Base-by-base conservation (phyloP, 2,329 filamentous ascomycete genomes). In the Aspergillus felis region DNA sequence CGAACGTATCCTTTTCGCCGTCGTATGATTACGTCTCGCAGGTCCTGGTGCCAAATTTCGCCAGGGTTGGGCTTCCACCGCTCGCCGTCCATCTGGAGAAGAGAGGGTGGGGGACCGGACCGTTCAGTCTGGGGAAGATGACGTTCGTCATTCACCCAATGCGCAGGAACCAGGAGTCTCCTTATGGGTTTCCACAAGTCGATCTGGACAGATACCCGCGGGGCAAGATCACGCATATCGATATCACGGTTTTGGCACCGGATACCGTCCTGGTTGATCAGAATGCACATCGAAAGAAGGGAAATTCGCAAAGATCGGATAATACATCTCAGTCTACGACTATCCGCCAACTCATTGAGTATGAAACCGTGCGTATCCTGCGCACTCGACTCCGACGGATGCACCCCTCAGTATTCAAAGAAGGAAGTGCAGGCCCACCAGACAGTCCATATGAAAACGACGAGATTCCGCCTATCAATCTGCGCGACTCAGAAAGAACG, bases 11-110 rank as follows among this genome's bases (percentile, higher is more conserved):
- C 1, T 77, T 74, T 32, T 80, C 81, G 0, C 83, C 83, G 7
- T 83, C 81, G 2, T 78, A 77, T 64, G 84, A 87, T 51, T 86
- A 86, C 62, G 71, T 83, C 9, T 59, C 71, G 2, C 79, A 85
- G 63, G 83, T 86, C 3, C 74, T 87, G 5, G 64, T 82, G 2
- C 84, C 84, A 0, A 82, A 80, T 56, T 77, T 86, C 24, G 59
- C 71, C 1, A 71, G 66, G 29, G 74, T 86, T 35, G 82, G 83
- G 4, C 71, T 85, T 14, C 80, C 81, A 2, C 62, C 57, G 3
- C 75, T 85, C 46, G 65, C 68, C 0, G 66, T 77, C 3, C 65
- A 66, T 1, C 65, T 84, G 25, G 70, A 77, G 10, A 73, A 75
- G 53, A 75, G 84, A 20, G 82, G 83, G n/a, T 86, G 84, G 84